phyloP scores from a whole-genome alignment of 225 moss, liverwort and hornwort species.

The Sphagnum contortum region DNA sequence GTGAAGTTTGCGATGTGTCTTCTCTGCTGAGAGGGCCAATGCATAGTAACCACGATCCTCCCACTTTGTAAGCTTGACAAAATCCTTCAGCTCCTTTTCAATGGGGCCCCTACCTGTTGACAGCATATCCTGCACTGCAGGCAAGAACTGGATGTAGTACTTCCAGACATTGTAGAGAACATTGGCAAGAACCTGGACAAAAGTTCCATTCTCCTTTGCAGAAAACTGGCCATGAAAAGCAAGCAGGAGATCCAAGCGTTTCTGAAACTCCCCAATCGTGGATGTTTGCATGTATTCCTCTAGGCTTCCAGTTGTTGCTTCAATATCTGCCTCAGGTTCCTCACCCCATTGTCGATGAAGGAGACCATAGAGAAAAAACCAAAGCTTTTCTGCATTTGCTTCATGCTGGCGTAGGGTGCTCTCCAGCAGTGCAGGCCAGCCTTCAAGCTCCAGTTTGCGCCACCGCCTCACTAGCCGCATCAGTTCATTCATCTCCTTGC shows the following conservation, averaged over 20 bases:
- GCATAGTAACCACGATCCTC: constrained; percentile 94
- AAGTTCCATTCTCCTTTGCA: not conserved
- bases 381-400: constrained; percentile 62
- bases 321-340: constrained; percentile 42
- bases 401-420: constrained; percentile 52
- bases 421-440: constrained; percentile 69
- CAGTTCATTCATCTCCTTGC: constrained; percentile 47
- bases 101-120: constrained; percentile 50
- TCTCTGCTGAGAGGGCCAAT: constrained; percentile 71
- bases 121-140: constrained; percentile 58
- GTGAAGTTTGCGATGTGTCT: constrained; percentile 90
- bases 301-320: constrained; percentile 62
- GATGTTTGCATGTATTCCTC: constrained; percentile 90
- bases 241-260: constrained; percentile 54
- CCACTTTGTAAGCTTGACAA: constrained; percentile 83
- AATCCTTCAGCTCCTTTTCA: constrained; percentile 73
- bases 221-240: constrained; percentile 69
- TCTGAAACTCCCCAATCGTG: constrained; percentile 68
- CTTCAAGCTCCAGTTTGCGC: constrained; percentile 88
- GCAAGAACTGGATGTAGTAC: constrained; percentile 81
- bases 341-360: constrained; percentile 65
- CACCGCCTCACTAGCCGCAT: constrained; percentile 74
- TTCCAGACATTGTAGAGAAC: constrained; percentile 69
- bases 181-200: constrained; percentile 23
- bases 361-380: constrained; percentile 79